Evolutionary conservation across 176 grass and related monocot genomes (phyloP), one percentile per base, ranked within the genome.

Genomic region (Carex littledalei): DNA sequence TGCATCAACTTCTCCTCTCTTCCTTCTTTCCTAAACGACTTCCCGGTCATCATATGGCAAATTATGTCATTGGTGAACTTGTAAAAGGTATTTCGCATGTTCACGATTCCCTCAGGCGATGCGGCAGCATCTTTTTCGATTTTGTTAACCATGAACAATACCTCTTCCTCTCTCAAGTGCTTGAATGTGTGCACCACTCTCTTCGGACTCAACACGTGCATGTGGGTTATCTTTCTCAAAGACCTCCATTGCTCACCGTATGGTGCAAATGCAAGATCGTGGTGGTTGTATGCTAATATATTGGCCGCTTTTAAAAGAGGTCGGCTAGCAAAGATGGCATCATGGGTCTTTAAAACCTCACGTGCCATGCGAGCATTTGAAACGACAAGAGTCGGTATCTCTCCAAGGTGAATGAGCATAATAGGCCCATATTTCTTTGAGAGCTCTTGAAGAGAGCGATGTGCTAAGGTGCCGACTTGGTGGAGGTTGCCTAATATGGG

Each of bases 401-500:
- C 75, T 21, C 94, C 94, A 17, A 96, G 87, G 63, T 88, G 89
- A 61, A 97, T 85, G 13, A 14, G 79, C 78, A 94, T 55, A 1
- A 87, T 70, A 0, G 87, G 82, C 29, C 52, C 83, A 63, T 81
- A 72, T 45, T 62, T 77, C 6, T 81, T 70, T 2, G 88, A 88
- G 61, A 92, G 74, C 55, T 77, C 84, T 57, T 41, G 56, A 6
- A 91, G 79, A 63, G 89, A 54, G 41, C 72, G 83, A 73, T 94
- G 89, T 0, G 89, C 87, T 34, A 94, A 86, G 22, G 86, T 86
- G 49, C 92, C 92, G 0, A 94, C 63, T 82, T 90, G 90, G 81
- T 90, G 90, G 18, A 94, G 83, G 84, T 94, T 94, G 8, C 90
- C 92, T 83, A 94, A 88, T 24, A 94, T 14, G 4, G 90, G 92